A percentile compares a stretch with the other conserved stretches of the same genome.
phyloP scores from a whole-genome alignment of 306 rosid species.

The Quercus berberidifolia region DNA sequence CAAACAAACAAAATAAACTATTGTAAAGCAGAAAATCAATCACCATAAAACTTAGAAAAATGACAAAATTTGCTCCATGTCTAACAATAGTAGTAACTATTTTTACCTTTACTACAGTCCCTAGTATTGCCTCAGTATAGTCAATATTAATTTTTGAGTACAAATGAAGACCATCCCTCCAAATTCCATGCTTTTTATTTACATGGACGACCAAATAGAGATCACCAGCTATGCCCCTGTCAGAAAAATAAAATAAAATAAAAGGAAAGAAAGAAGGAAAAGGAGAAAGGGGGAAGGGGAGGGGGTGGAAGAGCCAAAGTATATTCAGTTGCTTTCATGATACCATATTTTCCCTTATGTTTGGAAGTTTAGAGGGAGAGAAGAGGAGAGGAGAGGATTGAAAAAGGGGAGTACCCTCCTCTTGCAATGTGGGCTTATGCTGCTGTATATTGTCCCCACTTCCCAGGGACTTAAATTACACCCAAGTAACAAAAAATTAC shows the following conservation, averaged over 20 bases:
- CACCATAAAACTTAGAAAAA: neutral
- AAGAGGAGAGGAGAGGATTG: no score
- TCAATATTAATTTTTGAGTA: slow-evolving; percentile 69
- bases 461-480: neutral
- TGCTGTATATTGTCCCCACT: neutral
- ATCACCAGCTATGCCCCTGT: slow-evolving; percentile 72
- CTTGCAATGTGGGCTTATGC: neutral
- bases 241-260: neutral
- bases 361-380: no score
- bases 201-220: slow-evolving; percentile 74
- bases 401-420: no score
- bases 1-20: no score
- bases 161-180: slow-evolving; percentile 79
- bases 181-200: slow-evolving; percentile 63
- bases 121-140: slow-evolving; percentile 85
- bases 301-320: slow-evolving; percentile 3
- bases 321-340: neutral
- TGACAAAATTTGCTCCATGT: neutral
- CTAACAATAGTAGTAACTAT: neutral
- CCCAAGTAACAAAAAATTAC: neutral
- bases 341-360: neutral
- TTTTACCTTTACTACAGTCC: slow-evolving; percentile 68
- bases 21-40: neutral
- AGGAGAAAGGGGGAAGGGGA: neutral
- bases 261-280: neutral